These are phyloP conservation scores for Clausena lansium DNA, from an alignment of 345 rosid genomes.

Conservation along the genomic window DNA sequence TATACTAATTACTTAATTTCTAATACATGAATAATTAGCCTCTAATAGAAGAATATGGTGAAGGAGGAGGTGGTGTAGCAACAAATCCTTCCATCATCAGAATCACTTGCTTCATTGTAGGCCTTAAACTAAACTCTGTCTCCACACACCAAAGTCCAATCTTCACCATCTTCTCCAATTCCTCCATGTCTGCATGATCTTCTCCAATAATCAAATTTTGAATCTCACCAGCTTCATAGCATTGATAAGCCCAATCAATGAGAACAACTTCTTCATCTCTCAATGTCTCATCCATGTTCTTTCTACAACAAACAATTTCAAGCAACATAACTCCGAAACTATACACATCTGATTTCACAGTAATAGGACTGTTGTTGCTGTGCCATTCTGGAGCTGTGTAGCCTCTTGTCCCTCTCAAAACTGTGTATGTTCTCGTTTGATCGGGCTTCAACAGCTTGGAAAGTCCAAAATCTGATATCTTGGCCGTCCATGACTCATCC, in stretches of 20 bases:
- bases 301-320: conserved; percentile 2
- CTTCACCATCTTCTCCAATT: conserved; percentile 4
- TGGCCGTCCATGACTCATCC: conserved; percentile 3
- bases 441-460: conserved; percentile 9
- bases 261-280: background rate
- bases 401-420: background rate
- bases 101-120: background rate
- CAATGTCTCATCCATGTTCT: background rate
- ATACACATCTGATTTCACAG: conserved; percentile 10
- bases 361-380: background rate
- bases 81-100: conserved; percentile 2
- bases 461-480: conserved; percentile 1
- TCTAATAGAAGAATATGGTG: background rate
- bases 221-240: background rate
- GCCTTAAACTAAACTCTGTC: background rate
- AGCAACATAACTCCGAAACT: conserved; percentile 4
- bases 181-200: background rate
- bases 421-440: conserved; percentile 9
- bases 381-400: conserved; percentile 15
- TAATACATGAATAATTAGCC: no score
- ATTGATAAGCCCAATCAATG: conserved; percentile 2
- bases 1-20: no score
- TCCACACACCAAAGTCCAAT: background rate
- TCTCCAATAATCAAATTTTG: background rate
- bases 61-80: background rate